A percentile compares a stretch with the other conserved stretches of the same genome.
These are phyloP conservation scores for Marasmius fiardii DNA, from an alignment of 1,284 basidiomycete genomes.

Conservation along the genomic window DNA sequence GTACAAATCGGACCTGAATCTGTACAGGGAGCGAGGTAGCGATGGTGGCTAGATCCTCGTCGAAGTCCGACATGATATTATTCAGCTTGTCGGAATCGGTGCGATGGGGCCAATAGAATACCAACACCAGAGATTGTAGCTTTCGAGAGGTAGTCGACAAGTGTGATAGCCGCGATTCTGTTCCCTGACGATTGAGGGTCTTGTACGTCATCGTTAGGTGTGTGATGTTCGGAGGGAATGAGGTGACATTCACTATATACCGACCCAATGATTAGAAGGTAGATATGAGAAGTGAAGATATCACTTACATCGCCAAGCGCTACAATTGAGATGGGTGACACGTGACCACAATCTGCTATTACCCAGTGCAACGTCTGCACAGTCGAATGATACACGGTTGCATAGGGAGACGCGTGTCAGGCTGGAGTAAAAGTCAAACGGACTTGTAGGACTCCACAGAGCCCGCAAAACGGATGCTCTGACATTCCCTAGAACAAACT, in stretches of 20 bases:
- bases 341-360: not conserved
- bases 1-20: not conserved
- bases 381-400: not conserved
- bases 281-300: not conserved
- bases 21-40: not conserved
- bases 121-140: not conserved
- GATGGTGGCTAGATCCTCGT: not conserved
- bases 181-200: not conserved
- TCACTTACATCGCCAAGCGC: not conserved
- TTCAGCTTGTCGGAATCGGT: not conserved
- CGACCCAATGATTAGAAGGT: no score
- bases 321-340: not conserved
- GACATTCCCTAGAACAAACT: conserved; percentile 1
- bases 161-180: not conserved
- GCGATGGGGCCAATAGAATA: conserved; percentile 5
- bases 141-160: not conserved
- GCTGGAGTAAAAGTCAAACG: not conserved
- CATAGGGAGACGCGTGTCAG: not conserved
- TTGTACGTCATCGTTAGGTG: conserved; percentile 4
- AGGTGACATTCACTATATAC: not conserved
- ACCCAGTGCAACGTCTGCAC: not conserved
- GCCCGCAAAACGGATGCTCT: not conserved
- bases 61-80: conserved; percentile 1
- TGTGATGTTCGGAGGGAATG: not conserved
- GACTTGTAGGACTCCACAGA: not conserved